phyloP scores from a whole-genome alignment of 2,329 filamentous ascomycete species.

The Cordyceps fumosorosea region DNA sequence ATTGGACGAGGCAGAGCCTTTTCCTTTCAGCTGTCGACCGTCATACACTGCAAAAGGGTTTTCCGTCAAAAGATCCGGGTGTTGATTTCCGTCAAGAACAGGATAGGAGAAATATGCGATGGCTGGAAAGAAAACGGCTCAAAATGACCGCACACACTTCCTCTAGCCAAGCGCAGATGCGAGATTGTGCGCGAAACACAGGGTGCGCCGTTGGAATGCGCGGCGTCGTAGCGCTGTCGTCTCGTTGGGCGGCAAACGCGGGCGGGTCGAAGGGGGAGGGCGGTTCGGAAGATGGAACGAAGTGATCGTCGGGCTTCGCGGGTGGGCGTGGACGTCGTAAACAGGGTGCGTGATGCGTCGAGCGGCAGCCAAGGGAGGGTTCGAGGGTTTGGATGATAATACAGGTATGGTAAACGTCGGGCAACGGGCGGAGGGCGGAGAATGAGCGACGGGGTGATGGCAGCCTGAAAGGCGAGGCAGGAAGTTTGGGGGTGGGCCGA shows the following conservation, averaged over 20 bases:
- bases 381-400: conserved; percentile 9
- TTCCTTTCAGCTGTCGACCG: conserved; percentile 12
- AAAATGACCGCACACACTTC: neutral
- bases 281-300: neutral
- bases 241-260: conserved; percentile 1
- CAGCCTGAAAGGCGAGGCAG: conserved; percentile 16
- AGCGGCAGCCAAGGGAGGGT: conserved; percentile 3
- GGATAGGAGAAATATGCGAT: neutral
- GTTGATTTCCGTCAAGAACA: neutral
- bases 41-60: conserved; percentile 12
- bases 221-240: no score
- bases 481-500: neutral
- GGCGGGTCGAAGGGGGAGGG: neutral
- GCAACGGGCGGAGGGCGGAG: conserved; percentile 8
- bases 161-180: neutral
- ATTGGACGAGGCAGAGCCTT: conserved; percentile 12
- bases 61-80: conserved; percentile 4
- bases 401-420: conserved; percentile 2
- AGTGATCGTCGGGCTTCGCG: neutral
- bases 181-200: no score
- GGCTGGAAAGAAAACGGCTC: neutral
- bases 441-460: conserved; percentile 8
- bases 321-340: conserved; percentile 7
- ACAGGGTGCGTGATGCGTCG: conserved; percentile 6
- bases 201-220: no score